Percentiles rank a stretch among this genome's conserved stretches.
Evolutionary conservation across 805 yeast species (phyloP).

Genomic region (Sungouiozyma ichnusensis): DNA sequence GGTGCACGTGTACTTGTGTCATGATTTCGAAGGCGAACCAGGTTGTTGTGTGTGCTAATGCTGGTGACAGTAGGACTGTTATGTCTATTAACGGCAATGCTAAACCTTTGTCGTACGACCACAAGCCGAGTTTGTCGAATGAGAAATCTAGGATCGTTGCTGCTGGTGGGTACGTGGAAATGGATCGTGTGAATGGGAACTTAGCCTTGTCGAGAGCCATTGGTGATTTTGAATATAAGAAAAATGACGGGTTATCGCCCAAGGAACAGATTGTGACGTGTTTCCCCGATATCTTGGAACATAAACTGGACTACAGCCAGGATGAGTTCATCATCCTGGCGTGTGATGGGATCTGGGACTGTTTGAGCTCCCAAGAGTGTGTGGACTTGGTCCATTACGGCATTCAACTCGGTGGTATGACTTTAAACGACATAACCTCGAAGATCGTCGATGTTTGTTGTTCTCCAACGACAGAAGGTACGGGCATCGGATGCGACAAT

Average conservation of each 20-base stretch:
- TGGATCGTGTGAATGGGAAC: slow-evolving; percentile 94
- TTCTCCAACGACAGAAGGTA: slow-evolving; percentile 84
- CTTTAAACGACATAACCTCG: slow-evolving; percentile 70
- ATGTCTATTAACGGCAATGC: slow-evolving; percentile 74
- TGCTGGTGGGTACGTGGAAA: slow-evolving; percentile 97
- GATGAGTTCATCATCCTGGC: slow-evolving; percentile 92
- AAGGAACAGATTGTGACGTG: slow-evolving; percentile 96
- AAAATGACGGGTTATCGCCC: slow-evolving; percentile 66
- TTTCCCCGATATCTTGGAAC: slow-evolving; percentile 82
- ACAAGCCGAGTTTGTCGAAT: slow-evolving; percentile 89
- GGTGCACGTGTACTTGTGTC: slow-evolving; percentile 93
- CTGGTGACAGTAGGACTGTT: slow-evolving; percentile 94
- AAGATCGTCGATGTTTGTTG: slow-evolving; percentile 88
- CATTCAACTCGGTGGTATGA: slow-evolving; percentile 49
- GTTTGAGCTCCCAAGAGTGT: slow-evolving; percentile 84
- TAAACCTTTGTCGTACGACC: slow-evolving; percentile 75
- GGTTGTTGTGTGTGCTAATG: slow-evolving; percentile 68
- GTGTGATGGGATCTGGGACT: slow-evolving; percentile 99
- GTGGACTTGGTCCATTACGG: slow-evolving; percentile 91
- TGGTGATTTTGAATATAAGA: slow-evolving; percentile 67
- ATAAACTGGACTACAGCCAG: slow-evolving; percentile 44
- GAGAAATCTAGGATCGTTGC: slow-evolving; percentile 83
- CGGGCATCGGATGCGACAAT: slow-evolving; percentile 96
- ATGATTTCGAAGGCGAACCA: slow-evolving; percentile 44
- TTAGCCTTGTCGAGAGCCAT: slow-evolving; percentile 90